These are phyloP conservation scores for Isoetes taiwanensis DNA, from an alignment of 75 land plant species.

Conservation along the genomic window DNA sequence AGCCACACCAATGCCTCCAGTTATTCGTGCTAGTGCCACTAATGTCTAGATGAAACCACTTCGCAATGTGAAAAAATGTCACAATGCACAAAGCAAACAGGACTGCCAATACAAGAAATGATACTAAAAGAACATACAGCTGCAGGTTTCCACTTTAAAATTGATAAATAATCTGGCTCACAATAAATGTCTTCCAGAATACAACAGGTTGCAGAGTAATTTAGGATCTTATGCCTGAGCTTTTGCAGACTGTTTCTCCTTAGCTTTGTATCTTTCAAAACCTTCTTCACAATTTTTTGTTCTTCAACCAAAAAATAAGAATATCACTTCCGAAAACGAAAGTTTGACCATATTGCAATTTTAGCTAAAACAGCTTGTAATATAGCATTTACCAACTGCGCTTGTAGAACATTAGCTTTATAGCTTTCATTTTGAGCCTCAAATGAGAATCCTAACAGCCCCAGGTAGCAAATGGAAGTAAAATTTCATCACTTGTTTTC, in stretches of 20 bases:
- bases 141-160: too few species aligned
- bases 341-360: neutral
- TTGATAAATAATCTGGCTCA: too few species aligned
- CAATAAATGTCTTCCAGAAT: too few species aligned
- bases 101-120: too few species aligned
- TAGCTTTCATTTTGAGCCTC: slow-evolving; percentile 70
- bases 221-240: slow-evolving; percentile 9
- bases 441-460: slow-evolving; percentile 57
- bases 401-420: slow-evolving; percentile 41
- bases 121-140: too few species aligned
- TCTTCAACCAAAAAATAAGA: slow-evolving; percentile 54
- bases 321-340: slow-evolving; percentile 28
- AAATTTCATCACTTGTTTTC: neutral
- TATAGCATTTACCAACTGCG: slow-evolving; percentile 36
- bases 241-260: slow-evolving; percentile 42
- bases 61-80: too few species aligned
- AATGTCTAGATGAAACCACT: too few species aligned
- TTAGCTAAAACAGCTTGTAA: neutral
- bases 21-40: too few species aligned
- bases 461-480: neutral
- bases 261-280: slow-evolving; percentile 45
- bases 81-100: too few species aligned
- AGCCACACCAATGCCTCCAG: too few species aligned
- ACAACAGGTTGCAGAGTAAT: too few species aligned
- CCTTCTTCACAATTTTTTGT: slow-evolving; percentile 61